Percentiles rank a stretch among this genome's conserved stretches.
Conservation (phyloP, 2,329 filamentous ascomycete species). For the Neophaeococcomyces mojaviensis region DNA sequence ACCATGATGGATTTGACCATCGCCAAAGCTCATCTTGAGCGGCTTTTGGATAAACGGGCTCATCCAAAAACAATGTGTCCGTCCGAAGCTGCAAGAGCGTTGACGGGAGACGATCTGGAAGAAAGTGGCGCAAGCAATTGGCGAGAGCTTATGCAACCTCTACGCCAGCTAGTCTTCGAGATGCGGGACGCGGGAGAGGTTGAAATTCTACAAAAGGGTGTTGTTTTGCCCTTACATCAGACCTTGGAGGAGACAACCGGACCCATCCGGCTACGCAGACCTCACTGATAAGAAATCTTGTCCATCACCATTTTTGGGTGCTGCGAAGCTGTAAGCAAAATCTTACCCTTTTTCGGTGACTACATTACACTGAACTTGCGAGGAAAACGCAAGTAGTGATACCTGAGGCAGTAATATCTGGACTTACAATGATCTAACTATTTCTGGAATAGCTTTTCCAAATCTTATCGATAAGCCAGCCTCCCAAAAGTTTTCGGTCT, state of each 20-base stretch:
- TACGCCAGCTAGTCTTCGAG: constrained; percentile 37
- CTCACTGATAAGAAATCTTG: no score
- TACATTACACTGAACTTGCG: no score
- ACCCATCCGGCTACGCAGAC: constrained; percentile 37
- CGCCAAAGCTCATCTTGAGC: constrained; percentile 17
- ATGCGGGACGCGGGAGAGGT: constrained; percentile 35
- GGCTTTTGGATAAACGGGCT: constrained; percentile 27
- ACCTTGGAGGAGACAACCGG: constrained; percentile 35
- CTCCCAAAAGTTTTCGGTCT: no score
- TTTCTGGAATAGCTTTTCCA: no score
- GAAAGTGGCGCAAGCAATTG: constrained; percentile 30
- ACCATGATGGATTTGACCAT: not conserved
- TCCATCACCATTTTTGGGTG: no score
- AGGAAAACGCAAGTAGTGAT: no score
- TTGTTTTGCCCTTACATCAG: constrained; percentile 25
- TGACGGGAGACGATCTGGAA: constrained; percentile 34
- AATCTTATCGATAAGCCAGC: no score
- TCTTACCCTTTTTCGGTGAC: no score
- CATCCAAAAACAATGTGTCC: constrained; percentile 47
- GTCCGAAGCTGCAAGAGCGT: constrained; percentile 43
- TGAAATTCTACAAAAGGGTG: constrained; percentile 44
- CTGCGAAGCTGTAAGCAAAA: no score
- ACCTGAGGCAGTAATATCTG: no score
- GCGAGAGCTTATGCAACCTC: constrained; percentile 41
- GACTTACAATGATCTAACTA: no score